Evolutionary conservation across 1,139 yeast species (phyloP), one percentile per base, ranked within the genome.

Genomic region (Lodderomyces orthopsilosis): DNA sequence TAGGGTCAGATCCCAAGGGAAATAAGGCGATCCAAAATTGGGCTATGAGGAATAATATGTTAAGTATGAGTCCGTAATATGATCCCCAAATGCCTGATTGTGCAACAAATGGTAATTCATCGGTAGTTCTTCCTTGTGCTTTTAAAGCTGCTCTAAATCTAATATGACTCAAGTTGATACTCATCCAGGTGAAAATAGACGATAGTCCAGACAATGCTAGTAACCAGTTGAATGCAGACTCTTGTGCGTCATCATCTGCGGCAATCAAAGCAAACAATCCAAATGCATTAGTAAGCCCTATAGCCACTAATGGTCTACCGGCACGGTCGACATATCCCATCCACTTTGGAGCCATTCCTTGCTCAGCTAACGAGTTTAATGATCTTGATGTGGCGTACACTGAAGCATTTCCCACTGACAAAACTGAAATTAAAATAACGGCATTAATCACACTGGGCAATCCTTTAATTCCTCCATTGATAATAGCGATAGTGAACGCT

Each of bases 391-490:
- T 66, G 1, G 75, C 77, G 51, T 69, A 72, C 2, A 72, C 75
- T 12, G 75, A 68, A 1, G 75, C 66, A 44, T 70, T 68, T 12
- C 75, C 77, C 27, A 71, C 74, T 6, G 76, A 67, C 40, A 71
- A 61, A 32, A 71, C 68, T 1, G 76, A 62, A 13, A 71, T 62
- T 41, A 72, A 56, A 40, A 72, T 68, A 12, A 71, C 68, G 7
- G 70, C 75, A 49, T 72, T 72, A 59, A 71, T 67, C n/a, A 71
- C 65, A 32, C 73, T 65, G 8, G 77, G 75, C 42, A 75, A 62
- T 2, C 66, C 75, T 23, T 59, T 58, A 40, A 74, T 69, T 10
- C 84, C 83, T 5, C 82, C 83, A 42, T 69, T 65, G 37, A 71
- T 70, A 44, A 79, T 68, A 6, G 83, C 82, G 49, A 60, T 58